phyloP scores from a whole-genome alignment of 352 stramenopile species.

The Albugo laibachii region DNA sequence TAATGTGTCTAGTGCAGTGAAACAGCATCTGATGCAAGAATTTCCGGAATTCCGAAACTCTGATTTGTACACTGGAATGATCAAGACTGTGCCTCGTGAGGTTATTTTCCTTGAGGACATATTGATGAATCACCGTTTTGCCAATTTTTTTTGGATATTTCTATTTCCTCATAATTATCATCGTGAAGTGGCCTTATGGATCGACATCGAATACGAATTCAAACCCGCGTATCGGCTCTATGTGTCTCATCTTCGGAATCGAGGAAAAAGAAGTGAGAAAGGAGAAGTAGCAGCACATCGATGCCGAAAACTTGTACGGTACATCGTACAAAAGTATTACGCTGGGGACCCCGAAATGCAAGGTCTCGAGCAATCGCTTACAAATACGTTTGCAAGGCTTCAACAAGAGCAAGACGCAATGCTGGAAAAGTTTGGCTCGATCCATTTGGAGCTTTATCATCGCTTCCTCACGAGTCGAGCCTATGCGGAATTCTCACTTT shows the following conservation, averaged over 20 bases:
- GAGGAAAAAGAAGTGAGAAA: constrained; percentile 11
- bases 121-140: constrained; percentile 74
- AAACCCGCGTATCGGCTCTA: constrained; percentile 66
- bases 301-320: constrained; percentile 54
- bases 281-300: constrained; percentile 42
- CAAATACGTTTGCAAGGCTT: constrained; percentile 33
- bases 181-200: constrained; percentile 63
- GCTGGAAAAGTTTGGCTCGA: constrained; percentile 63
- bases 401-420: constrained; percentile 71
- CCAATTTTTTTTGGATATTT: constrained; percentile 81
- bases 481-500: constrained; percentile 71
- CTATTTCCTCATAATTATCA: constrained; percentile 78
- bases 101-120: constrained; percentile 71
- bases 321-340: constrained; percentile 76
- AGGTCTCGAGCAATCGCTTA: constrained; percentile 40
- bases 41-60: constrained; percentile 67
- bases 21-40: constrained; percentile 56
- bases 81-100: constrained; percentile 53
- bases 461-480: constrained; percentile 71
- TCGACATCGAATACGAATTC: constrained; percentile 78
- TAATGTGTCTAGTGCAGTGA: constrained; percentile 46
- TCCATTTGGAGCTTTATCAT: constrained; percentile 71
- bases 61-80: constrained; percentile 62
- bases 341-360: constrained; percentile 52
- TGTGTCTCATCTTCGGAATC: constrained; percentile 32